Conservation (phyloP, 2,329 filamentous ascomycete species). For the Fusarium protoensiforme region DNA sequence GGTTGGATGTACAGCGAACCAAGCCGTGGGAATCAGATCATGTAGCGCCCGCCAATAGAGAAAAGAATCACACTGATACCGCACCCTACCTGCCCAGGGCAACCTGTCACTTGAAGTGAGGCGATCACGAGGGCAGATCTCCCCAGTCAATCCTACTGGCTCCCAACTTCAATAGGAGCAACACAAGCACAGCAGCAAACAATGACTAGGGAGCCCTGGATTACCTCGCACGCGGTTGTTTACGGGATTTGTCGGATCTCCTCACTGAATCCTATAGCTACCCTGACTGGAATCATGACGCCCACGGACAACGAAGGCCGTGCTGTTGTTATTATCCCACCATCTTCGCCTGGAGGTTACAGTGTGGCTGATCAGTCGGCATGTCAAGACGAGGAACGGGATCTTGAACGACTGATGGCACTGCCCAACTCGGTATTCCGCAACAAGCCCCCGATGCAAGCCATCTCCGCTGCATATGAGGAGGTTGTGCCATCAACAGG, state of each 20-base stretch:
- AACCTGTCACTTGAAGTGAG: background rate
- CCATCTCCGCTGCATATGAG: background rate
- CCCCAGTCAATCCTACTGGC: background rate
- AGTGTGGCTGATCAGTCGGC: slow-evolving; percentile 13
- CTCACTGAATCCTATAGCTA: background rate
- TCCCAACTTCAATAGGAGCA: background rate
- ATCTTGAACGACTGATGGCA: slow-evolving; percentile 4
- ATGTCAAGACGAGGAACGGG: slow-evolving; percentile 7
- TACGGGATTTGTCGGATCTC: background rate
- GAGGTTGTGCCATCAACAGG: slow-evolving; percentile 5
- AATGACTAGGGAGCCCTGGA: background rate
- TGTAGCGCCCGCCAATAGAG: background rate
- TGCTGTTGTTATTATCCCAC: background rate
- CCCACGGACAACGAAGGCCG: background rate
- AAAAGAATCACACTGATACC: background rate
- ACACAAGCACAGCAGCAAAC: background rate
- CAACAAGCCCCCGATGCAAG: slow-evolving; percentile 7
- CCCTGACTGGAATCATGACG: background rate
- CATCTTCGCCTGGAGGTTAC: background rate
- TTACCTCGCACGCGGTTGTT: background rate
- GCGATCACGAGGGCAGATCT: background rate
- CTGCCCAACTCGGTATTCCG: slow-evolving; percentile 20
- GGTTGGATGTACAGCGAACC: background rate
- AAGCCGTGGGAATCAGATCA: background rate
- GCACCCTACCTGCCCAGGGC: background rate